Evolutionary conservation across 805 yeast species (phyloP).

Genomic region (Danielia reshetovae): DNA sequence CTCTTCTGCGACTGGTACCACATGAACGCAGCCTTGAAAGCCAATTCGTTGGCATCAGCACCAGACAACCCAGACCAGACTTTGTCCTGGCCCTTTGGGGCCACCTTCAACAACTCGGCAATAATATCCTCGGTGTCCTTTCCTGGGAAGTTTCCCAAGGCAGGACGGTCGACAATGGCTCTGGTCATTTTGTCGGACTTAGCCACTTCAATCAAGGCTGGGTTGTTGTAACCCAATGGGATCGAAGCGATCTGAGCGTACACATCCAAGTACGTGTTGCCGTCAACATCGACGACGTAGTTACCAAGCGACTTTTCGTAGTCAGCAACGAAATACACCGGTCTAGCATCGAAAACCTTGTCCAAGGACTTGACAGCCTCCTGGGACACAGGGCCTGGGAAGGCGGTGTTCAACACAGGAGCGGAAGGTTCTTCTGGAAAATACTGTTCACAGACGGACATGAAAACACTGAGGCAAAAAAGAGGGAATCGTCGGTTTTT

Average conservation of each 20-base stretch:
- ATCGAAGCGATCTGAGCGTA: constrained; percentile 85
- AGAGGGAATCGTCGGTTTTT: too few relatives aligned
- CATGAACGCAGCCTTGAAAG: constrained; percentile 85
- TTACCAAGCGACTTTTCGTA: constrained; percentile 73
- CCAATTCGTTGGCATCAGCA: constrained; percentile 85
- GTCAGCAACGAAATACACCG: constrained; percentile 73
- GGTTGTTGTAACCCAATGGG: constrained; percentile 83
- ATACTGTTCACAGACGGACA: constrained; percentile 49
- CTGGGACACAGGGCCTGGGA: constrained; percentile 76
- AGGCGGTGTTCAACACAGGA: constrained; percentile 58
- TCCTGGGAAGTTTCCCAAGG: constrained; percentile 56
- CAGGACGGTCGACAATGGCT: constrained; percentile 80
- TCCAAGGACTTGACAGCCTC: constrained; percentile 51
- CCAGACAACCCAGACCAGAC: constrained; percentile 83
- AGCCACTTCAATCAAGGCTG: constrained; percentile 66
- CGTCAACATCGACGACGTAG: constrained; percentile 78
- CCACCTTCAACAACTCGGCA: constrained; percentile 50
- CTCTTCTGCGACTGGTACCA: constrained; percentile 69
- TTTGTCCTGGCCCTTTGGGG: constrained; percentile 72
- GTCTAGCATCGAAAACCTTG: constrained; percentile 64
- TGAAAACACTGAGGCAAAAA: too few relatives aligned
- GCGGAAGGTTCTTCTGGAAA: constrained; percentile 78
- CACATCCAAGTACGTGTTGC: constrained; percentile 68
- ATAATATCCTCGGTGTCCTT: constrained; percentile 58
- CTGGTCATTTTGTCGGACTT: constrained; percentile 64